Base-by-base conservation (phyloP, 2,329 filamentous ascomycete genomes). In the Venturia asperata region DNA sequence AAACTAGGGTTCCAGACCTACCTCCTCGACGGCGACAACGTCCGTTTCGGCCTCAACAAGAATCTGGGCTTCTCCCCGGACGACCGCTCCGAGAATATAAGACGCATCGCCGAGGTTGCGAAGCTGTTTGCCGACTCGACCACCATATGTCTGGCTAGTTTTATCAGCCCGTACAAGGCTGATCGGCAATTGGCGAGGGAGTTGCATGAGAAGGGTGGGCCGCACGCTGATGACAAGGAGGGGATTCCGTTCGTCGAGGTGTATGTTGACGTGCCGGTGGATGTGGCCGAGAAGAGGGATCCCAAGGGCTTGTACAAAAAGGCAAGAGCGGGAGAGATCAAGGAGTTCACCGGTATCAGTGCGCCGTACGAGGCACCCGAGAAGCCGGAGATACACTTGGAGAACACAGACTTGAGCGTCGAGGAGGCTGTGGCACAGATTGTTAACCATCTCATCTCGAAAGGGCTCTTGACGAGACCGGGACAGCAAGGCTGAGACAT, bases 241-340 rank as follows among this genome's bases (percentile, higher is more conserved):
- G 80, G 89, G 0, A 83, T 97, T 66, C 88, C 90, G 11, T 99
- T 99, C 75, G 84, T 99, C 70, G 94, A 99, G 80, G 91, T 97
- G 66, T 96, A 87, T 74, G 88, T 99, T 68, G 92, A 99, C 77
- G 87, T 97, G 15, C 90, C 92, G 17, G 83, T 97, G 70, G 90
- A 91, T 77, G 91, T 94, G 56, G 93, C 94, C 45, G 93, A 97
- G 85, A 83, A 93, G 84, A 87, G 94, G 68, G 94, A 99, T 74
- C 94, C 94, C 61, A 99, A 99, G 85, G 94, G 93, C 5, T 80
- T 97, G 67, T 99, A 99, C 81, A 96, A 96, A 84, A 96, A 96
- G 85, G 94, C 94, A 15, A 83, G 93, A 56, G 88, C 90, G 63
- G 94, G 94, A 56, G 87, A 95, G 77, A 97, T 97, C 78, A 94